phyloP scores from a whole-genome alignment of 2,329 filamentous ascomycete species.

The Trichoderma simmonsii region DNA sequence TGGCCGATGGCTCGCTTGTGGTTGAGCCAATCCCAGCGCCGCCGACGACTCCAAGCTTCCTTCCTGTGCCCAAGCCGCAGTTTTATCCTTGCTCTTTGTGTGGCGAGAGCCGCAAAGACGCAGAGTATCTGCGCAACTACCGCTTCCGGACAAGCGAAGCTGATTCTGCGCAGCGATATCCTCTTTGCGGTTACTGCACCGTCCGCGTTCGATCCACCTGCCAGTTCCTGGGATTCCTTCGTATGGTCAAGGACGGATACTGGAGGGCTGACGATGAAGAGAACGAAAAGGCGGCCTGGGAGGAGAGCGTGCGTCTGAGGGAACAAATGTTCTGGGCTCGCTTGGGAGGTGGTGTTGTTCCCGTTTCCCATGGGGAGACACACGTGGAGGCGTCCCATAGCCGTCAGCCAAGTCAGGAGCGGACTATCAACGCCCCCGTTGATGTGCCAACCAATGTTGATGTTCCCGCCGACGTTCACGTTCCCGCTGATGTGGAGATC shows the following conservation, averaged over 20 bases:
- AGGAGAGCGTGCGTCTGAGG: slow-evolving; percentile 83
- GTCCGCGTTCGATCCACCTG: slow-evolving; percentile 80
- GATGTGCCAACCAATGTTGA: background rate
- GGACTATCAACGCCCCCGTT: background rate
- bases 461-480: background rate
- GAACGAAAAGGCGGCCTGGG: slow-evolving; percentile 86
- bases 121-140: slow-evolving; percentile 72
- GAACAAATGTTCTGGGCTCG: slow-evolving; percentile 98
- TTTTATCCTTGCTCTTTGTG: slow-evolving; percentile 78
- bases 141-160: slow-evolving; percentile 86
- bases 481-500: background rate
- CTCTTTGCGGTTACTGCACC: slow-evolving; percentile 85
- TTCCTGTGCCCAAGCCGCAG: slow-evolving; percentile 50
- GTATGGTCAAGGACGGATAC: slow-evolving; percentile 88
- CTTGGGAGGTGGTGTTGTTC: slow-evolving; percentile 86
- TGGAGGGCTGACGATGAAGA: slow-evolving; percentile 82
- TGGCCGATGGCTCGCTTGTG: slow-evolving; percentile 80
- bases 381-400: slow-evolving; percentile 33
- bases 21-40: slow-evolving; percentile 79
- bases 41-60: slow-evolving; percentile 40
- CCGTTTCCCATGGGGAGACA: slow-evolving; percentile 43
- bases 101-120: slow-evolving; percentile 73
- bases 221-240: slow-evolving; percentile 86
- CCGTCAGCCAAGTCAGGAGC: slow-evolving; percentile 36
- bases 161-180: slow-evolving; percentile 83